Base-by-base conservation (phyloP, 1,139 yeast genomes). In the Arxiozyma telluris region DNA sequence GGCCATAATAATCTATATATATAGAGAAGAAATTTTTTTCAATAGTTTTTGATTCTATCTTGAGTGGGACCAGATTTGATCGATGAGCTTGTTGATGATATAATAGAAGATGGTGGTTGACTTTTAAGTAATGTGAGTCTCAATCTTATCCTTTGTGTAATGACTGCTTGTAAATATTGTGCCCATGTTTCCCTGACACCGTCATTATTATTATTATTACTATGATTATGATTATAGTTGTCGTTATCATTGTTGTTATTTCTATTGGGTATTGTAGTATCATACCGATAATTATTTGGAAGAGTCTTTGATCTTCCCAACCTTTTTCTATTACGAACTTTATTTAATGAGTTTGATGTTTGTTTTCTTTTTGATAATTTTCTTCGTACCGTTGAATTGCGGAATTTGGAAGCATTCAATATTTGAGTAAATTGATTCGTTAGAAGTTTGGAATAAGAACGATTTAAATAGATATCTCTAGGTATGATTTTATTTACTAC, bases 71-170 rank as follows among this genome's bases (percentile, higher is more conserved):
- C 23, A n/a, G 30, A 41, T 1, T 27, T 41, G 4, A 45, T 18
- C 15, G 27, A 20, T 4, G 42, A 21, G 30, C 22, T 23, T 34
- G 44, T 18, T 43, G 22, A 17, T 23, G 46, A 22, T 25, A 41
- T 4, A n/a, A 21, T 17, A 22, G 4, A 39, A 9, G 49, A 20
- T 17, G 41, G 18, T 20, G 38, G 44, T 27, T 12, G 44, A 23
- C 44, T 42, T 22, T 43, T 49, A 8, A 49, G 18, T 21, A 49
- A 34, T 6, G 60, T 49, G 22, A 68, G 39, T 54, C 71, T 61
- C 59, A 70, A 61, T 20, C 56, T 53, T 20, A 67, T 61, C 49
- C 73, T 59, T 34, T 61, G 61, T 1, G 61, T 58, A 5, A 69
- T 55, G 22, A 66, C 64, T 11, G 59, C 52, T 50, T 59, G 58